These are phyloP conservation scores for Cajanus cajan DNA, from an alignment of 306 rosid genomes.

Conservation along the genomic window DNA sequence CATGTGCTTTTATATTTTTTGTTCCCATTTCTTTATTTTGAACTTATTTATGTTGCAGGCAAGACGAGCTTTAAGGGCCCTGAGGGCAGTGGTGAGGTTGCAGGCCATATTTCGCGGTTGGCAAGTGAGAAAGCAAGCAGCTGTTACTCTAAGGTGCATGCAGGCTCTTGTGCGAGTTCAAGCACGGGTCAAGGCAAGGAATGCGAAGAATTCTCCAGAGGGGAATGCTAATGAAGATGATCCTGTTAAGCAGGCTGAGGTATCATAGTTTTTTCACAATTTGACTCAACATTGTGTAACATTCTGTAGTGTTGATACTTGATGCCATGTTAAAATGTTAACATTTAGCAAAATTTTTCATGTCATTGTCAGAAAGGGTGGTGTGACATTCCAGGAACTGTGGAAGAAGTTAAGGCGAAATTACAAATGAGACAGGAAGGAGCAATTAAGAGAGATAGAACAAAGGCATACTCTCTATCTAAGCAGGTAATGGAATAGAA, in stretches of 20 bases:
- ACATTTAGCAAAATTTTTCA: not conserved
- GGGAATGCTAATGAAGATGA: slow-evolving; percentile 43
- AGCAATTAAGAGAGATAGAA: slow-evolving; percentile 70
- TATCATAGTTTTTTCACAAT: slow-evolving; percentile 14
- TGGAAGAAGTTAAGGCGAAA: slow-evolving; percentile 61
- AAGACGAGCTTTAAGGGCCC: slow-evolving; percentile 76
- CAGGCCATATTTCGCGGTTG: slow-evolving; percentile 91
- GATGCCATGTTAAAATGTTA: slow-evolving; percentile 11
- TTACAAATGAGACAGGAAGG: slow-evolving; percentile 71
- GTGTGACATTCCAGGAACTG: slow-evolving; percentile 75
- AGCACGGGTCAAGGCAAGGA: slow-evolving; percentile 57
- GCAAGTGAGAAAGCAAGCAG: slow-evolving; percentile 86
- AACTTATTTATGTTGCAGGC: slow-evolving; percentile 49
- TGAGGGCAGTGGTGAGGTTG: slow-evolving; percentile 85
- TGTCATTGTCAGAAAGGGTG: slow-evolving; percentile 63
- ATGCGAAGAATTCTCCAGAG: slow-evolving; percentile 41
- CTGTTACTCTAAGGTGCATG: slow-evolving; percentile 86
- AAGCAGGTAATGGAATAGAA: slow-evolving; percentile 54
- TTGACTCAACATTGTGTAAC: not conserved
- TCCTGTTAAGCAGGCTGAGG: slow-evolving; percentile 76
- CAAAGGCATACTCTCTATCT: slow-evolving; percentile 57
- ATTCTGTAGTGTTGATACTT: slow-evolving; percentile 10
- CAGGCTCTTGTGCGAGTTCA: slow-evolving; percentile 93
- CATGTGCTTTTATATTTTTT: not conserved
- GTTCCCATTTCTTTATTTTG: not conserved